phyloP scores from a whole-genome alignment of 345 rosid genomes.

The Gossypium anomalum region DNA sequence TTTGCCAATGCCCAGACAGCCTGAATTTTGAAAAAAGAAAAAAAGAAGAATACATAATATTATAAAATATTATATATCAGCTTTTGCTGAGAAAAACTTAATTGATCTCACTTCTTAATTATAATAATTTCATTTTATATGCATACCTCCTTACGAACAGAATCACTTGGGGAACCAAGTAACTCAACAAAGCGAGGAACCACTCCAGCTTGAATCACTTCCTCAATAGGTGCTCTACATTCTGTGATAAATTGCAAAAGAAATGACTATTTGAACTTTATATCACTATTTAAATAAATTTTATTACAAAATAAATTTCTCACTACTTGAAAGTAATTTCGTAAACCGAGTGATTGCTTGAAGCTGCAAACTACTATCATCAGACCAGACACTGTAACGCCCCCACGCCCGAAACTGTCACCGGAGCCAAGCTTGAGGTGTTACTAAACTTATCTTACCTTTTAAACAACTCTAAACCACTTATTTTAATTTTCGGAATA shows the following conservation, averaged over 20 bases:
- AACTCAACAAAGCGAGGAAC: slow-evolving; percentile 35
- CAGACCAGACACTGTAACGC: slow-evolving; percentile 39
- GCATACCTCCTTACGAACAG: slow-evolving; percentile 25
- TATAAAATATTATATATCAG: neutral
- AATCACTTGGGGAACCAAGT: slow-evolving; percentile 37
- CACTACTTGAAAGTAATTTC: slow-evolving; percentile 43
- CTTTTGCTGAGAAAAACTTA: neutral
- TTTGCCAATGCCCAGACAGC: slow-evolving; percentile 64
- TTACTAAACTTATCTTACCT: too few species aligned
- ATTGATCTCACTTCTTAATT: too few species aligned
- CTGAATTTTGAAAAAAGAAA: slow-evolving; percentile 16
- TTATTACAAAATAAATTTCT: neutral
- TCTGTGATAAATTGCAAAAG: slow-evolving; percentile 20
- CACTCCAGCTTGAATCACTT: slow-evolving; percentile 19
- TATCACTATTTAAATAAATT: neutral
- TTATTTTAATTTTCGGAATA: too few species aligned
- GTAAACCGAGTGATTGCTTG: slow-evolving; percentile 41
- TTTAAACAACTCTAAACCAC: too few species aligned
- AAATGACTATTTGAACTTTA: too few species aligned
- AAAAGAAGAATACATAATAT: too few species aligned
- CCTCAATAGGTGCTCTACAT: slow-evolving; percentile 28
- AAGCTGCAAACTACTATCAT: slow-evolving; percentile 33
- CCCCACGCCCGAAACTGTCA: too few species aligned
- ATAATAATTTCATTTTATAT: neutral
- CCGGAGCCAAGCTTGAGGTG: too few species aligned